Evolutionary conservation across 768 basidiomycete genomes (phyloP), one percentile per base, ranked within the genome.

Genomic region (Macrocybe gigantea): DNA sequence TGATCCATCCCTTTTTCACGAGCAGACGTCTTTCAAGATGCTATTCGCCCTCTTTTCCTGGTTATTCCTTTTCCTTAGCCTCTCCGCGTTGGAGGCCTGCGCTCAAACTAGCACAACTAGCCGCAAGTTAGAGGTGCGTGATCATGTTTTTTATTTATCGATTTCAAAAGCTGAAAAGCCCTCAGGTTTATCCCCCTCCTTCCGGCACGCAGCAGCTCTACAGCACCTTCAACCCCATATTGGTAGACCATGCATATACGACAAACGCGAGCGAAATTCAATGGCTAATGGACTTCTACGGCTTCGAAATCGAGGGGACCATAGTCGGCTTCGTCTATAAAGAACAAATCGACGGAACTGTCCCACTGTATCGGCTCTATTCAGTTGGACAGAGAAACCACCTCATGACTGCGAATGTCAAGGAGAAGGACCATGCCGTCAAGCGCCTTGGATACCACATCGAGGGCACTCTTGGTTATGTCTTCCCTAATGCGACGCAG

Each of bases 201-300:
- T 8, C 42, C 34, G 56, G 53, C 36, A 50, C 51, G n/a, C 47
- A 50, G 15, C 44, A 51, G 33, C 44, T 59, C 52, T 57, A 53
- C 50, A 55, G 56, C 39, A 56, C 56, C 47, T 53, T 59, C 50
- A 51, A 57, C 30, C 47, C 52, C 5, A 54, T 55, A 40, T 51
- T 57, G 7, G 56, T 59, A 8, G 58, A 59, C 44, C 58, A 59
- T 38, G 54, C 56, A 7, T 59, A 59, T 33, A 53, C 58, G 33
- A 55, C 54, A 36, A 59, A 57, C 38, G 46, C 45, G 9, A 50
- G 50, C 8, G 54, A 59, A 44, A 48, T 57, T 12, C 39, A 48
- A n/a, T 50, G 47, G 33, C 49, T 57, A n/a, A 54, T 52, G 15
- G 44, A 54, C n/a, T 57, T 53, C 48, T 57, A 59, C 41, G 58